Conservation (phyloP, 495 filamentous ascomycete genomes). For the Jackrogersella minutella region DNA sequence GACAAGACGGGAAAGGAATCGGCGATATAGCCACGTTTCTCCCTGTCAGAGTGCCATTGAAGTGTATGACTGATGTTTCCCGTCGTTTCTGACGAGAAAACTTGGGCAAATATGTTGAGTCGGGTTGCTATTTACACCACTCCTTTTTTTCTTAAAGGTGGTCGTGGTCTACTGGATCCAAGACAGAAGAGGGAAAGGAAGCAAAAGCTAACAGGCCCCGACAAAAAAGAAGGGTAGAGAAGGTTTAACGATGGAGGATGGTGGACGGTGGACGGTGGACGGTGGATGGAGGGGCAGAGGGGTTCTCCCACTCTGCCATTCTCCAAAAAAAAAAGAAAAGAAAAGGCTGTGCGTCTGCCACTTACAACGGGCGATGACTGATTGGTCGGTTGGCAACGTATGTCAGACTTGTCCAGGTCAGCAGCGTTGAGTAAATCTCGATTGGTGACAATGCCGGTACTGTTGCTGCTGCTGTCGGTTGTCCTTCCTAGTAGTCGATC, state of each 20-base stretch:
- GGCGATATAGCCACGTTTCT: constrained; percentile 30
- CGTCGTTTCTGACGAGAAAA: constrained; percentile 24
- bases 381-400: constrained; percentile 29
- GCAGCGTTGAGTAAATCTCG: constrained; percentile 33
- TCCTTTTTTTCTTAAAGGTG: no score
- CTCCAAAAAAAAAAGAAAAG: no score
- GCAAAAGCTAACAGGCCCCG: constrained; percentile 1
- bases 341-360: constrained; percentile 17
- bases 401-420: constrained; percentile 32
- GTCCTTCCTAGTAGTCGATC: background rate
- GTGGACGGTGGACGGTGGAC: no score
- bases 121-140: constrained; percentile 8
- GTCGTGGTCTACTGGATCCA: background rate
- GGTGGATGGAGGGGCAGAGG: no score
- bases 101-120: background rate
- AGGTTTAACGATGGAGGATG: constrained; percentile 18
- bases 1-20: constrained; percentile 31
- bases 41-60: constrained; percentile 36
- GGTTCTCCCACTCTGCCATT: constrained; percentile 34
- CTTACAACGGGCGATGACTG: constrained; percentile 27
- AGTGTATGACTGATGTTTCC: constrained; percentile 7
- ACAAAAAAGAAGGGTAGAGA: constrained; percentile 2
- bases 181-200: constrained; percentile 5
- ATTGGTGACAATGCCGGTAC: constrained; percentile 25
- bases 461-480: constrained; percentile 7